Evolutionary conservation across 768 basidiomycete species (phyloP).

Genomic region (Dentipellis sp.): DNA sequence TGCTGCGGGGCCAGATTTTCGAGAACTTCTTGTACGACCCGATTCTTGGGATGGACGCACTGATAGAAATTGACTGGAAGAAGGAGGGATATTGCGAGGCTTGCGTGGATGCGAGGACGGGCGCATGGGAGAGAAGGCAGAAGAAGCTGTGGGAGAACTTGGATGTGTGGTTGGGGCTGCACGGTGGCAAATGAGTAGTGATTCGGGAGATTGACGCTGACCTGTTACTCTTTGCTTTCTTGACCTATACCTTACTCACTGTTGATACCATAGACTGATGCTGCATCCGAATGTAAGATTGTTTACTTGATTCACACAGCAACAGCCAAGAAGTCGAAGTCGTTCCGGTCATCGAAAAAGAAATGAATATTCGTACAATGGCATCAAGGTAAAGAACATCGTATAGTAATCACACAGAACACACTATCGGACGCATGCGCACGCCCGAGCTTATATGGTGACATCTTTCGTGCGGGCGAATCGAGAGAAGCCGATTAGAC

Average conservation of each 20-base stretch:
- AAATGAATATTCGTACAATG: background rate
- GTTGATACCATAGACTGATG: no score
- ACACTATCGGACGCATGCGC: background rate
- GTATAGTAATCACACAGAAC: background rate
- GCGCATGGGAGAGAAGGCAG: conserved; percentile 20
- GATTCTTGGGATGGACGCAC: conserved; percentile 24
- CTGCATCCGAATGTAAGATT: no score
- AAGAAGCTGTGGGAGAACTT: conserved; percentile 8
- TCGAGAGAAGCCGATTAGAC: background rate
- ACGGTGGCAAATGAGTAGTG: no score
- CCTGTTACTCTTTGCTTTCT: no score
- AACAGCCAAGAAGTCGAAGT: no score
- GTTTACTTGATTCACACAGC: no score
- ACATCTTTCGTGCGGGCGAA: background rate
- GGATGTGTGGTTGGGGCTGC: conserved; percentile 10
- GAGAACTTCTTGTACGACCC: conserved; percentile 25
- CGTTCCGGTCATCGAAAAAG: background rate
- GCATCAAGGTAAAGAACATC: background rate
- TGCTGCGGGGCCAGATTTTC: conserved; percentile 17
- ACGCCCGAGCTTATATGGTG: background rate
- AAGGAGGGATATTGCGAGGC: conserved; percentile 25
- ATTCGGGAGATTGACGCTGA: no score
- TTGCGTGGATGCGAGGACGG: conserved; percentile 22
- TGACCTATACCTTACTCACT: no score
- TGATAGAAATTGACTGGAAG: conserved; percentile 21